Base-by-base conservation (phyloP, 2,329 filamentous ascomycete species). In the Macroventuria anomochaeta region DNA sequence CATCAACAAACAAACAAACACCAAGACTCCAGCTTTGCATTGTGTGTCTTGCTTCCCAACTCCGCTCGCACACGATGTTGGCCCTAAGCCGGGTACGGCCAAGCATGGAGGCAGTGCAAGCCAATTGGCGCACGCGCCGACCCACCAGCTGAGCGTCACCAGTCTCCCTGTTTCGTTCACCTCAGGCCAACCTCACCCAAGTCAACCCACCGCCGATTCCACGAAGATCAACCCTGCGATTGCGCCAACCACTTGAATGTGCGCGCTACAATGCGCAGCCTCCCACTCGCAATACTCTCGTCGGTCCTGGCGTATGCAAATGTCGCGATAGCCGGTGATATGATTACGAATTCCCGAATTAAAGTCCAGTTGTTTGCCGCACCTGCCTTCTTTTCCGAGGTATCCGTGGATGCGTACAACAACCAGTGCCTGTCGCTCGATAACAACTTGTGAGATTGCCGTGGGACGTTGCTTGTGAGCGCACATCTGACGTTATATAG, bases 301-400 rank as follows among this genome's bases (percentile, higher is more conserved):
- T 42, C 34, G 12, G 17, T 33, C 46, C 21, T 50, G 29, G 41
- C 46, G 12, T 46, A 40, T 32, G 39, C 40, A 12, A 13, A 32
- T 38, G 53, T 55, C 8, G 57, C 42, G 12, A 38, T 40, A 5
- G 59, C 63, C 36, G 54, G 53, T 40, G 63, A 69, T 31, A 54
- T 61, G 28, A 62, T 72, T 11, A 60, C 58, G 3, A 42, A 55
- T 4, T 46, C 48, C 23, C 64, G 64, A 26, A 73, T 74, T 59
- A 72, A 71, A 53, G 69, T 74, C 5, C 71, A 71, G 44, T 46
- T 74, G 5, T 74, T 71, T 40, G 71, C 69, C 5, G 48, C 61
- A 20, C 68, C 69, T 1, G 65, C 69, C n/a, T 74, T 70, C 41
- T 62, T 67, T 25, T 62, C 61, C 15, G 69, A 71, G 39, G 68